Evolutionary conservation across 129 eudicot species (phyloP).

Genomic region (Flaveria trinervia): DNA sequence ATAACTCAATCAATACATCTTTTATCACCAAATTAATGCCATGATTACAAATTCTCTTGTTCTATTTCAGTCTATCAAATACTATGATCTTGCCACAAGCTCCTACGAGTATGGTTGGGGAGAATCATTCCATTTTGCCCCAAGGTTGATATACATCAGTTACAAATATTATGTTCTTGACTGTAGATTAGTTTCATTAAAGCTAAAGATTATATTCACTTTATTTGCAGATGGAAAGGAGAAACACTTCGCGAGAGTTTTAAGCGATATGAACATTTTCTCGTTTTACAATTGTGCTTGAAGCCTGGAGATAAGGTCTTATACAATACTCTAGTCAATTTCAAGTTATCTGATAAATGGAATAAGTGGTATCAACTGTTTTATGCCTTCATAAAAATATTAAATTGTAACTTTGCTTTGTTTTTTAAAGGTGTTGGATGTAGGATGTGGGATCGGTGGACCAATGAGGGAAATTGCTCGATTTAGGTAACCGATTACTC

Average conservation of each 20-base stretch:
- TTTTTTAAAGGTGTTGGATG: slow-evolving; percentile 76
- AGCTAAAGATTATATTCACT: slow-evolving; percentile 5
- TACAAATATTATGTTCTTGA: background rate
- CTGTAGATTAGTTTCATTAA: background rate
- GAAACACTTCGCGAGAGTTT: slow-evolving; percentile 94
- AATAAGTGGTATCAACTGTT: slow-evolving; percentile 5
- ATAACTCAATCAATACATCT: background rate
- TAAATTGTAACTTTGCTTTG: slow-evolving; percentile 16
- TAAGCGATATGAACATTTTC: slow-evolving; percentile 95
- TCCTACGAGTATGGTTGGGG: slow-evolving; percentile 99
- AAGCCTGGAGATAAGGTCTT: slow-evolving; percentile 87
- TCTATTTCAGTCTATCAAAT: slow-evolving; percentile 77
- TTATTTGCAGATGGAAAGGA: slow-evolving; percentile 71
- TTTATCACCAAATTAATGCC: background rate
- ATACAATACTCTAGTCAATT: background rate
- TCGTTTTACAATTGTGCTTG: slow-evolving; percentile 84
- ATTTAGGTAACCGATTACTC: slow-evolving; percentile 56
- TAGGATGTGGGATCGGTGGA: slow-evolving; percentile 98
- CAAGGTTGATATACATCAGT: slow-evolving; percentile 49
- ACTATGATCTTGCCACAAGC: slow-evolving; percentile 95
- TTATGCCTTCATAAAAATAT: slow-evolving; percentile 6
- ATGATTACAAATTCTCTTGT: slow-evolving; percentile 5
- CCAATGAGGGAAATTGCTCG: slow-evolving; percentile 94
- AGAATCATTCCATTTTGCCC: slow-evolving; percentile 99
- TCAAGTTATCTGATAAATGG: background rate